Percentiles rank a stretch among this genome's conserved stretches.
Conservation (phyloP, 768 basidiomycete genomes). For the Podaxis carcinomalis region DNA sequence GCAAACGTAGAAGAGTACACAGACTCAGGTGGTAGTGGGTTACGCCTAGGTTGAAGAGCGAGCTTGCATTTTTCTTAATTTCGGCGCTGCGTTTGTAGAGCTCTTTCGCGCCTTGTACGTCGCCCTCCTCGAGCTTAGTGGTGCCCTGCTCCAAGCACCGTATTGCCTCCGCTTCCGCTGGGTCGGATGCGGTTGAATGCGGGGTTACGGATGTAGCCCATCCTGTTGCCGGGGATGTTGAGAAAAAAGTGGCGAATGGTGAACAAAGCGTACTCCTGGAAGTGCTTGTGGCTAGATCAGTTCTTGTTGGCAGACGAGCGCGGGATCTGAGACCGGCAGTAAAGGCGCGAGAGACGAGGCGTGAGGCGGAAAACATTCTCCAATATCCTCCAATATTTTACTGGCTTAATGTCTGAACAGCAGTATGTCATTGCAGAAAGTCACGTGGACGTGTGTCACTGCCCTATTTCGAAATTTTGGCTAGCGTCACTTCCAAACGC, state of each 20-base stretch:
- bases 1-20: conserved; percentile 20
- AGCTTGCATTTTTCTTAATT: conserved; percentile 75
- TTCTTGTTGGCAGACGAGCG: background rate
- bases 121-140: conserved; percentile 80
- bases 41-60: conserved; percentile 85
- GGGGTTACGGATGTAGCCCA: conserved; percentile 79
- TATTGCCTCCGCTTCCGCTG: conserved; percentile 76
- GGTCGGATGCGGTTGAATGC: conserved; percentile 79
- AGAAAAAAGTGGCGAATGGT: background rate
- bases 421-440: too few species aligned
- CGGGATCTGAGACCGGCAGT: background rate
- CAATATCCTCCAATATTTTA: background rate
- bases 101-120: conserved; percentile 71
- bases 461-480: conserved; percentile 21
- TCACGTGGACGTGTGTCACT: conserved; percentile 20
- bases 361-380: conserved; percentile 6
- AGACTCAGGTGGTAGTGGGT: conserved; percentile 86
- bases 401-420: too few species aligned
- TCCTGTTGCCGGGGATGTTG: conserved; percentile 35
- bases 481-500: conserved; percentile 12
- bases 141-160: conserved; percentile 81
- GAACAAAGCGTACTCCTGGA: background rate
- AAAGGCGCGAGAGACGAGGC: background rate
- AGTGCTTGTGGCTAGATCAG: background rate
- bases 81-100: conserved; percentile 77